phyloP scores from a whole-genome alignment of 164 flowering plant genomes.

The Piper longum region DNA sequence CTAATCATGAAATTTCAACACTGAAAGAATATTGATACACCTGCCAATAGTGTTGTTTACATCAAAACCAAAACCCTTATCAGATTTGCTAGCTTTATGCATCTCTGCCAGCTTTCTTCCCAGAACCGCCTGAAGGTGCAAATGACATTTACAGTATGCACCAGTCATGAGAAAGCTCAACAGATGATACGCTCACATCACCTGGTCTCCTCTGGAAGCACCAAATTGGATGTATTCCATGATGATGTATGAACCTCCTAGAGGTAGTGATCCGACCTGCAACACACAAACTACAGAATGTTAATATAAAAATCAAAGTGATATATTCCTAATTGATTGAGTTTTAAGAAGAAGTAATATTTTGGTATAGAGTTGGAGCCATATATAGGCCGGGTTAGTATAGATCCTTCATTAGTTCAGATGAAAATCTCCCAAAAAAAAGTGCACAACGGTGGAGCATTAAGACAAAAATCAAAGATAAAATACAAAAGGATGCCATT shows the following conservation, averaged over 20 bases:
- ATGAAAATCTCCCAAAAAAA: too few species aligned
- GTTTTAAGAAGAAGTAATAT: too few species aligned
- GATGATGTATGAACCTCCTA: conserved; percentile 85
- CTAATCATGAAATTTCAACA: not conserved
- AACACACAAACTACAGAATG: conserved; percentile 8
- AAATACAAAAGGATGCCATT: too few species aligned
- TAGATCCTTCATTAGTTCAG: too few species aligned
- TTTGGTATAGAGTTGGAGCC: too few species aligned
- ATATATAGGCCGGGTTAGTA: too few species aligned
- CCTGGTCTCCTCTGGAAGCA: conserved; percentile 73
- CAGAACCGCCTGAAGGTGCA: conserved; percentile 42
- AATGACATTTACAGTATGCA: not conserved
- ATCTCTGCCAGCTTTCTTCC: conserved; percentile 92
- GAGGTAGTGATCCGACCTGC: conserved; percentile 72
- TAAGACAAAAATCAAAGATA: too few species aligned
- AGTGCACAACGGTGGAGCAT: too few species aligned
- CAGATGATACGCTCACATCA: conserved; percentile 13
- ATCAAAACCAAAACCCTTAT: conserved; percentile 79
- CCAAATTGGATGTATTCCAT: conserved; percentile 95
- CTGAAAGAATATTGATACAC: conserved; percentile 16
- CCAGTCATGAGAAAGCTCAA: not conserved
- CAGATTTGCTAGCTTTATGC: conserved; percentile 83
- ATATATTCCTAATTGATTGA: too few species aligned
- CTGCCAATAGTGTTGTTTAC: conserved; percentile 94
- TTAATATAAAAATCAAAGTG: too few species aligned